Evolutionary conservation across 2,329 filamentous ascomycete genomes (phyloP).

Genomic region (Cryphonectria nitschkei): DNA sequence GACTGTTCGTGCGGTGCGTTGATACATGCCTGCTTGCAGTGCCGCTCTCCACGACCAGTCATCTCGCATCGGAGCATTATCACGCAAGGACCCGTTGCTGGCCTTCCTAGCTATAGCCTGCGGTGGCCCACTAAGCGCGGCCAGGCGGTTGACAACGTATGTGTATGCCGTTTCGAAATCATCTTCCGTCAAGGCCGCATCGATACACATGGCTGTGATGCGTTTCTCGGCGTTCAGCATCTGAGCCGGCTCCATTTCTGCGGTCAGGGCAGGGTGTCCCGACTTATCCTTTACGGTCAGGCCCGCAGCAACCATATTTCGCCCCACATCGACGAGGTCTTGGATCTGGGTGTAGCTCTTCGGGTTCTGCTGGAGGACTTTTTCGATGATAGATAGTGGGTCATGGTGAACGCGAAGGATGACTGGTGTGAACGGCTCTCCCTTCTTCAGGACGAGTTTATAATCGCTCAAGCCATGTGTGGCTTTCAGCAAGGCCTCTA

Average conservation of each 20-base stretch:
- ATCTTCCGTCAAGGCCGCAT: conserved; percentile 71
- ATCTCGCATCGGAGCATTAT: conserved; percentile 45
- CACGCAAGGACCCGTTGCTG: conserved; percentile 32
- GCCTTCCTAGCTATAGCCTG: conserved; percentile 30
- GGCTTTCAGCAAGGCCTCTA: conserved; percentile 69
- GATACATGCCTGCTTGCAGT: conserved; percentile 76
- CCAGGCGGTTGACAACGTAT: conserved; percentile 74
- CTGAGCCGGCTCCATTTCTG: conserved; percentile 36
- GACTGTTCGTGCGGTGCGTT: conserved; percentile 56
- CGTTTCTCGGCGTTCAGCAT: conserved; percentile 59
- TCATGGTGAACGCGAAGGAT: conserved; percentile 77
- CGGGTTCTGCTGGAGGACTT: conserved; percentile 75
- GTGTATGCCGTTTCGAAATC: conserved; percentile 88
- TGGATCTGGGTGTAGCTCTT: conserved; percentile 75
- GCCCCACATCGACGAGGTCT: conserved; percentile 71
- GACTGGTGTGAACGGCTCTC: conserved; percentile 78
- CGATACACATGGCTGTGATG: conserved; percentile 79
- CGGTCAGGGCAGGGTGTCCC: conserved; percentile 32
- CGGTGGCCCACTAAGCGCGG: conserved; percentile 37
- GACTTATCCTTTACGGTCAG: conserved; percentile 44
- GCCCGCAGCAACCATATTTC: conserved; percentile 66
- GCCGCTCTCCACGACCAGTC: conserved; percentile 80
- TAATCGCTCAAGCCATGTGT: conserved; percentile 79
- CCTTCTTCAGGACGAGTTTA: conserved; percentile 76
- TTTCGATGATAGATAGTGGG: conserved; percentile 72